Evolutionary conservation across 495 filamentous ascomycete genomes (phyloP).

Genomic region (Hypoxylon fragiforme): DNA sequence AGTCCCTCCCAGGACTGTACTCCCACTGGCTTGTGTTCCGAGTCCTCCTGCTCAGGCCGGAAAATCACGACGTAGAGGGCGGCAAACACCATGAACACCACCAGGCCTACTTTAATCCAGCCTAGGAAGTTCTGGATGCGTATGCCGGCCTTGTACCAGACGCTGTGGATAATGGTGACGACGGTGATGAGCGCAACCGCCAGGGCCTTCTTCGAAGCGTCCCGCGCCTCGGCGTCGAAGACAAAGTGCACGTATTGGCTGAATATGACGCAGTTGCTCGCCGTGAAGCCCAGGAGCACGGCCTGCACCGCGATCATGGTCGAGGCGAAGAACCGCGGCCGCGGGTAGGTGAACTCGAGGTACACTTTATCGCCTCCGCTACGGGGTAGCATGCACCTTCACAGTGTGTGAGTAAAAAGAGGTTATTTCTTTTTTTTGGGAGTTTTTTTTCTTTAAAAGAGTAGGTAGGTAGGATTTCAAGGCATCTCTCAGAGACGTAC

Average conservation of each 20-base stretch:
- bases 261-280: slow-evolving; percentile 71
- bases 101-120: slow-evolving; percentile 64
- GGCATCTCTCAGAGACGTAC: no score
- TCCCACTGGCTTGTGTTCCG: slow-evolving; percentile 3
- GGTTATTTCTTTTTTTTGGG: no score
- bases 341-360: slow-evolving; percentile 73
- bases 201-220: slow-evolving; percentile 59
- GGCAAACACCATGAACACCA: slow-evolving; percentile 66
- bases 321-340: slow-evolving; percentile 69
- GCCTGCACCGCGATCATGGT: slow-evolving; percentile 68
- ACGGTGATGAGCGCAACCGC: slow-evolving; percentile 64
- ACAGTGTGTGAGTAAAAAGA: no score
- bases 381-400: slow-evolving; percentile 61
- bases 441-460: no score
- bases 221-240: slow-evolving; percentile 52
- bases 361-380: slow-evolving; percentile 77
- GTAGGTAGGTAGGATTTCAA: no score
- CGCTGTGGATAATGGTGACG: slow-evolving; percentile 64
- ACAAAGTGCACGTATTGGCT: slow-evolving; percentile 70
- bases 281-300: slow-evolving; percentile 70
- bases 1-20: slow-evolving; percentile 42
- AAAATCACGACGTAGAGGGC: slow-evolving; percentile 58
- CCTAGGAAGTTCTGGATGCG: slow-evolving; percentile 67
- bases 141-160: slow-evolving; percentile 65
- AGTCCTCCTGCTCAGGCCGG: slow-evolving; percentile 30